Evolutionary conservation across 768 basidiomycete species (phyloP).

Genomic region (Lactifluus echinatus): DNA sequence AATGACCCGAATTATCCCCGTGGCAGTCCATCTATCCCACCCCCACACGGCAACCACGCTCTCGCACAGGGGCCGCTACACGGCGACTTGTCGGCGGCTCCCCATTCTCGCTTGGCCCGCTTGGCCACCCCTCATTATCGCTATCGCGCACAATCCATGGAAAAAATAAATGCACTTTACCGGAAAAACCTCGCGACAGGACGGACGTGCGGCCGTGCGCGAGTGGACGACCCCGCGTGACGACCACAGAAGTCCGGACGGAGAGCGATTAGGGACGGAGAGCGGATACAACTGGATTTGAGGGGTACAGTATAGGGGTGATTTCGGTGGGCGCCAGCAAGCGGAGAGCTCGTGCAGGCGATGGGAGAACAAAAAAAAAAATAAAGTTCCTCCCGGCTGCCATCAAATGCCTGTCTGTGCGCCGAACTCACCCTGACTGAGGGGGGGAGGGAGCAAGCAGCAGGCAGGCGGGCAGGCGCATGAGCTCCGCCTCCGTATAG

Average conservation of each 20-base stretch:
- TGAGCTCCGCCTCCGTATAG: slow-evolving; percentile 3
- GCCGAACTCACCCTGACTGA: background rate
- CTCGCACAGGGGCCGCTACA: background rate
- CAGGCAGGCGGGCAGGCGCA: background rate
- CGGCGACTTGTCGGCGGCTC: background rate
- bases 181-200: slow-evolving; percentile 1
- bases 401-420: background rate
- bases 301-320: slow-evolving; percentile 1
- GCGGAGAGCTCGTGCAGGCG: background rate
- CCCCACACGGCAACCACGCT: background rate
- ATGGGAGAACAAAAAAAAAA: background rate
- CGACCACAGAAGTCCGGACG: background rate
- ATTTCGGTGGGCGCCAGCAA: background rate
- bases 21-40: background rate
- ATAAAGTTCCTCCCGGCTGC: background rate
- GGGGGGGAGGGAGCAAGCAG: no score
- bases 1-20: background rate
- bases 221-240: background rate
- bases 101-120: background rate
- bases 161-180: background rate
- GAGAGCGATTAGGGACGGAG: background rate
- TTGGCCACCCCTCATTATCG: background rate
- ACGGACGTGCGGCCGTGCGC: background rate
- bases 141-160: background rate
- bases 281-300: background rate